A percentile compares a stretch with the other conserved stretches of the same genome.
These are phyloP conservation scores for Epithemia pelagica DNA, from an alignment of 108 stramenopile genomes.

Conservation along the genomic window DNA sequence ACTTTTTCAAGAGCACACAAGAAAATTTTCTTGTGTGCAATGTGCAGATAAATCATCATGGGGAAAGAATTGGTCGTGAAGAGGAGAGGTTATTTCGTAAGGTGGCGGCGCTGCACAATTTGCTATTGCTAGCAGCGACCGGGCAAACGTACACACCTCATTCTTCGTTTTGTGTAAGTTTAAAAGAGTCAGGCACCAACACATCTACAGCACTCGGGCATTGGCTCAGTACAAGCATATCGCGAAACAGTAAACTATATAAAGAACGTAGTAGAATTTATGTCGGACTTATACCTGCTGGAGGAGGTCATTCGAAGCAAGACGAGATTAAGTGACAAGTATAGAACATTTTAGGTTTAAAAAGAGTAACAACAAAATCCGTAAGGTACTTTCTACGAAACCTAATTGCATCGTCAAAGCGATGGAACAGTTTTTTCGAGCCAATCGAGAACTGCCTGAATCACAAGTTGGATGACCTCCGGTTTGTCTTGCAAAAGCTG, in stretches of 20 bases:
- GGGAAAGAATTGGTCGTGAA: not conserved
- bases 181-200: not conserved
- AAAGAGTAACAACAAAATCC: too few species aligned
- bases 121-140: not conserved
- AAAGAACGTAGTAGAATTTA: not conserved
- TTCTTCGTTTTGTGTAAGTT: not conserved
- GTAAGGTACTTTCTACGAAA: too few species aligned
- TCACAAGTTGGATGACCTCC: too few species aligned
- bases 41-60: not conserved
- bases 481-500: too few species aligned
- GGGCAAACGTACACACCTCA: not conserved
- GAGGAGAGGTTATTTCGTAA: not conserved
- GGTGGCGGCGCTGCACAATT: not conserved
- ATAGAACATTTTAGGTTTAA: too few species aligned
- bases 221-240: not conserved
- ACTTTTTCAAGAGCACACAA: not conserved
- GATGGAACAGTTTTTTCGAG: too few species aligned
- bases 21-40: not conserved
- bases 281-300: too few species aligned
- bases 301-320: too few species aligned
- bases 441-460: too few species aligned
- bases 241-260: not conserved
- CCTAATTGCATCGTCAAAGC: too few species aligned
- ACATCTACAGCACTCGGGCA: not conserved
- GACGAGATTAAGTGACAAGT: too few species aligned